Evolutionary conservation across 179 eudicot species (phyloP).

Genomic region (Silene vulgaris): DNA sequence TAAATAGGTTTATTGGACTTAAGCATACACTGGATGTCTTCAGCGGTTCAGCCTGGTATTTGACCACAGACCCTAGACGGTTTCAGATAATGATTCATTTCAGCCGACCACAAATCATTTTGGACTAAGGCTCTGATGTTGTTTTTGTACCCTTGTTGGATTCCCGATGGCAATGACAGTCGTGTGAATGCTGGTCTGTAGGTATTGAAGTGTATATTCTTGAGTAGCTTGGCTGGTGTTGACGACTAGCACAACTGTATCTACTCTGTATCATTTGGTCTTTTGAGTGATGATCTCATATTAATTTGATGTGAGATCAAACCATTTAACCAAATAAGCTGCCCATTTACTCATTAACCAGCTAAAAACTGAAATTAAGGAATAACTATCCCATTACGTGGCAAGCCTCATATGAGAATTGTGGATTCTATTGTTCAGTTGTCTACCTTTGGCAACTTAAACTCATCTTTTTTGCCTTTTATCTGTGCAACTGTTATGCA

Average conservation of each 20-base stretch:
- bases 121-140: too few relatives aligned
- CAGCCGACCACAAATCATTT: too few relatives aligned
- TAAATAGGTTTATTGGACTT: background rate
- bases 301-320: background rate
- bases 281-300: background rate
- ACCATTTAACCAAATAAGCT: background rate
- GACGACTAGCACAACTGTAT: background rate
- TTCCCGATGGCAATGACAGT: background rate
- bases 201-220: background rate
- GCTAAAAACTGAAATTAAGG: background rate
- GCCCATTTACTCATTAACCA: background rate
- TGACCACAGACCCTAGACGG: background rate
- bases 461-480: background rate
- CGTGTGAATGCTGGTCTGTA: too few relatives aligned
- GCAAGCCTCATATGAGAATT: background rate
- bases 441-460: constrained; percentile 1
- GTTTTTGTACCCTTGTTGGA: background rate
- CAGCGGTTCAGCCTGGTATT: background rate
- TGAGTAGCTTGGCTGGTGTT: background rate
- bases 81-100: too few relatives aligned
- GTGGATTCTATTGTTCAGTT: background rate
- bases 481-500: constrained; percentile 41
- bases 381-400: background rate
- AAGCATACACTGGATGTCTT: background rate
- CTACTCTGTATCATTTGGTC: background rate